Percentiles rank a stretch among this genome's conserved stretches.
These are phyloP conservation scores for Dryas octopetala DNA, from an alignment of 306 rosid genomes.

Conservation along the genomic window DNA sequence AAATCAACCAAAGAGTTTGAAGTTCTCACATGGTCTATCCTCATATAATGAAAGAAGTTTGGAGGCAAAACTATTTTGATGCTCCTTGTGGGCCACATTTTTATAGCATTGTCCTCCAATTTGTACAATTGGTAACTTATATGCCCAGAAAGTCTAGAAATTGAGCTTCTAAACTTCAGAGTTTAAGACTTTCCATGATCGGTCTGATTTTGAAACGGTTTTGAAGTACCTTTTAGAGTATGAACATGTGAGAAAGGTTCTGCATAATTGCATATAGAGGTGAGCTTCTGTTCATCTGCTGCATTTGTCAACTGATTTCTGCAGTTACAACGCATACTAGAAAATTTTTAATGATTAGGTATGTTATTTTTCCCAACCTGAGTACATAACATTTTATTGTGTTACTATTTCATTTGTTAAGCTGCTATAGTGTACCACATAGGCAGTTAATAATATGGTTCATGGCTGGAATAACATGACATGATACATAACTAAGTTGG, in stretches of 20 bases:
- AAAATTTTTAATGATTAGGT: conserved; percentile 1
- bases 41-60: background rate
- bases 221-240: background rate
- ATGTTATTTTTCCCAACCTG: background rate
- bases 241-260: background rate
- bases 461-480: background rate
- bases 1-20: conserved; percentile 4
- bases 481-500: background rate
- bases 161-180: conserved; percentile 5
- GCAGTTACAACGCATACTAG: background rate
- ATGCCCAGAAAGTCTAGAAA: background rate
- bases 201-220: background rate
- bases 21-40: background rate
- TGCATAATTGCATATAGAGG: background rate
- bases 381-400: background rate
- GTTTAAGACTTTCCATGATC: background rate
- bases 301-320: background rate
- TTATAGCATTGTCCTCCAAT: background rate
- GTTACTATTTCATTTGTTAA: background rate
- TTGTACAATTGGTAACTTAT: background rate
- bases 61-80: background rate
- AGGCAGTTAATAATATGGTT: background rate
- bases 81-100: background rate
- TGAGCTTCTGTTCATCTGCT: background rate
- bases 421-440: background rate